These are phyloP conservation scores for Lolium rigidum DNA, from an alignment of 176 grass and related monocot species.

Conservation along the genomic window DNA sequence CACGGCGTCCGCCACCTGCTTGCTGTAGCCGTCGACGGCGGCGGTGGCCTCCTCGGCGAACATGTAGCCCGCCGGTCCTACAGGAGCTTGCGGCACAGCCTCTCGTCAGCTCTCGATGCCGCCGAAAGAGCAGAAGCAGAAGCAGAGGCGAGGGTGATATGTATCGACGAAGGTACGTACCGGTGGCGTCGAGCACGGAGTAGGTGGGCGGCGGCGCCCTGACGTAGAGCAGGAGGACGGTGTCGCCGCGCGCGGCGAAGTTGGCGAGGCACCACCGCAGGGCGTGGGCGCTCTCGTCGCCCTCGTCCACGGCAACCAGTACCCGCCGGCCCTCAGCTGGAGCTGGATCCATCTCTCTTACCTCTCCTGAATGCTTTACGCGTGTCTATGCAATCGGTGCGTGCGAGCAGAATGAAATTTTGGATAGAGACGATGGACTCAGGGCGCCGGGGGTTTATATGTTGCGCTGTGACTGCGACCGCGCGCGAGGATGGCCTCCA, in stretches of 20 bases:
- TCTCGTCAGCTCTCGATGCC: neutral
- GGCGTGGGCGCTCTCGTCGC: conserved; percentile 75
- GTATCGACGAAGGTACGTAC: conserved; percentile 38
- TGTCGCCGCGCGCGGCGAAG: conserved; percentile 46
- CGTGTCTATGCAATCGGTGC: neutral
- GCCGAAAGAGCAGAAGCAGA: neutral
- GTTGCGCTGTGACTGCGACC: neutral
- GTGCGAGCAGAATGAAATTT: neutral
- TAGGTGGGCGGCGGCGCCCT: conserved; percentile 52
- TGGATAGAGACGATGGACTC: neutral
- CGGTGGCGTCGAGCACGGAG: conserved; percentile 65
- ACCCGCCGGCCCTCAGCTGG: conserved; percentile 47
- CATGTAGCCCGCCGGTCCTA: conserved; percentile 68
- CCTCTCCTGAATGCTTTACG: conserved; percentile 2
- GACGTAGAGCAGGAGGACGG: conserved; percentile 70
- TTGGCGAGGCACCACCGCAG: conserved; percentile 75
- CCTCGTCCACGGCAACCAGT: conserved; percentile 80
- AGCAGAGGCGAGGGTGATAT: neutral
- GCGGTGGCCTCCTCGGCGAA: conserved; percentile 68
- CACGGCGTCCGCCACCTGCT: conserved; percentile 68
- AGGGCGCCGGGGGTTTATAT: neutral
- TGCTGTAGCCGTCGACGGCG: conserved; percentile 68
- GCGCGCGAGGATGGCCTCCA: neutral
- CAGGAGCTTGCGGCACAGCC: neutral
- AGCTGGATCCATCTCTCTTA: conserved; percentile 2